Base-by-base conservation (phyloP, 2,329 filamentous ascomycete genomes). In the Metarhizium anisopliae region DNA sequence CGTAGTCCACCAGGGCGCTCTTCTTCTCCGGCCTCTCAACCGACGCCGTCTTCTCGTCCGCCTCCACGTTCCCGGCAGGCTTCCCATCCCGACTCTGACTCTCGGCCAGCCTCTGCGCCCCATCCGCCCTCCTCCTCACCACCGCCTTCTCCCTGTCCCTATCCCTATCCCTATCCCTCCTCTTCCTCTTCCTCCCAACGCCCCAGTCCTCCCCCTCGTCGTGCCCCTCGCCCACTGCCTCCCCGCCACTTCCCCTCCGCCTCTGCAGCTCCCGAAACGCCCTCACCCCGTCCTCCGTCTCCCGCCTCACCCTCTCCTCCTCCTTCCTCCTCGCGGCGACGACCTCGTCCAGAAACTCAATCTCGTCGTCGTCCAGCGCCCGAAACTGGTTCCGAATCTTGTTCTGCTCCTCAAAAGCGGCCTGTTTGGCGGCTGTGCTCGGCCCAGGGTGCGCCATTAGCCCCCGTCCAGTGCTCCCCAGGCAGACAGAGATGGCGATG, bases 301-400 rank as follows among this genome's bases (percentile, higher is more conserved):
- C 83, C 32, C 71, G 70, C 60, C 73, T 72, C 52, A 78, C 70
- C 49, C 74, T 67, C 58, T 80, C 80, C 66, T 85, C 83, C 62
- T 82, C 82, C 5, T 66, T 69, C 40, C 77, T 68, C 64, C 75
- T 73, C 54, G 72, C 71, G 53, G 74, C 76, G 51, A 73, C 64
- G 43, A 87, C 77, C 50, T 79, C 80, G 50, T 86, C 83, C 52
- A 94, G 72, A 61, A 90, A 93, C 20, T 87, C 87, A 52, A 87
- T 77, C 72, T 93, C 89, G 66, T 91, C 87, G 58, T 90, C 87
- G 66, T 93, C 86, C 35, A 94, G 77, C 3, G 86, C 77, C 43
- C 85, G 82, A 67, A 91, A 92, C 72, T 93, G 89, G 64, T 93
- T 89, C 65, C 83, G 82, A 53, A 93, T 74, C 60, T 80, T 80